Evolutionary conservation across 2,329 filamentous ascomycete genomes (phyloP).

Genomic region (Curvularia spicifera): DNA sequence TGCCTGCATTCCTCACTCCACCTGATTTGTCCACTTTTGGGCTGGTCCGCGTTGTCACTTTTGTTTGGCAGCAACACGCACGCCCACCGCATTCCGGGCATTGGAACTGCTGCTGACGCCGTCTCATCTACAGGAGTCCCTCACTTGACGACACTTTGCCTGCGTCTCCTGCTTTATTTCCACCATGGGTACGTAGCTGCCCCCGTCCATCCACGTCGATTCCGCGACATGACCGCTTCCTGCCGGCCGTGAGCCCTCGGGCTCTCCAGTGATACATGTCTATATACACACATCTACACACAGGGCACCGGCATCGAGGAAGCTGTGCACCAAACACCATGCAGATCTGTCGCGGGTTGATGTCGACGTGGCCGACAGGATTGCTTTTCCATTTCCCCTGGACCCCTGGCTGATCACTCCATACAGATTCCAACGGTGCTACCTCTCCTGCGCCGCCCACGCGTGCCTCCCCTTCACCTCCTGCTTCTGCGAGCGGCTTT

Average conservation of each 20-base stretch:
- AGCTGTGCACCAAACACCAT: slow-evolving; percentile 18
- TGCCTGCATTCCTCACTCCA: slow-evolving; percentile 32
- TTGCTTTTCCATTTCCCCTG: slow-evolving; percentile 16
- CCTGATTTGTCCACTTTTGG: slow-evolving; percentile 43
- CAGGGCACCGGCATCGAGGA: slow-evolving; percentile 8
- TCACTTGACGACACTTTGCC: slow-evolving; percentile 41
- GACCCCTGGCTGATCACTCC: slow-evolving; percentile 34
- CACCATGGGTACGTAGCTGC: slow-evolving; percentile 49
- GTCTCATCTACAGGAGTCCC: slow-evolving; percentile 39
- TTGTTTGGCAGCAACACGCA: slow-evolving; percentile 36
- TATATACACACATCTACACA: slow-evolving; percentile 15
- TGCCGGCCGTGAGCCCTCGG: slow-evolving; percentile 15
- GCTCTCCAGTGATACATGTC: slow-evolving; percentile 7
- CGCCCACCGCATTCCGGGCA: slow-evolving; percentile 18
- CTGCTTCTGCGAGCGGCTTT: slow-evolving; percentile 58
- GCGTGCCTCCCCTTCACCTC: slow-evolving; percentile 56
- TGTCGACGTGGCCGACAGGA: slow-evolving; percentile 17
- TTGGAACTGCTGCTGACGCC: slow-evolving; percentile 32
- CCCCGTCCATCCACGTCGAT: slow-evolving; percentile 11
- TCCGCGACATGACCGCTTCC: slow-evolving; percentile 19
- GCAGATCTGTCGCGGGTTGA: slow-evolving; percentile 22
- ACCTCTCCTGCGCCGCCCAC: slow-evolving; percentile 51
- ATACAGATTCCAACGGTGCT: slow-evolving; percentile 56
- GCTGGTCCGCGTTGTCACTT: slow-evolving; percentile 44
- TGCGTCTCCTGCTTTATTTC: slow-evolving; percentile 39